Evolutionary conservation across 176 grass and related monocot genomes (phyloP), one percentile per base, ranked within the genome.

Genomic region (Aegilops umbellulata): DNA sequence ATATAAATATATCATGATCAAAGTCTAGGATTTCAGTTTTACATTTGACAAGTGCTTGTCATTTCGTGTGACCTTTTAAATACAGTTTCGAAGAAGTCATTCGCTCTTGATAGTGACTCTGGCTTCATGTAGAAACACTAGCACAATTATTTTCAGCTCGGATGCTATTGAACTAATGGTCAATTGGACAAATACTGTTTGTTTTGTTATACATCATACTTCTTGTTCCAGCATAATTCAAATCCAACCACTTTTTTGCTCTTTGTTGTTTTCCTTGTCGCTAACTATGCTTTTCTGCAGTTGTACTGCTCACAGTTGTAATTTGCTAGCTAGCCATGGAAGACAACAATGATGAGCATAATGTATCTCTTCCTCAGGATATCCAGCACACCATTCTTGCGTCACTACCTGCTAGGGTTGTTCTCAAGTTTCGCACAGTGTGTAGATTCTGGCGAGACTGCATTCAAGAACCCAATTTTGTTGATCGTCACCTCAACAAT

Each of bases 401-500:
- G 65, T 86, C 76, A 47, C 65, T 90, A 51, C 74, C 88, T 65
- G 88, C 84, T 78, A 86, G 74, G 73, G 80, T 32, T 34, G 80
- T 90, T 74, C 24, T 86, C 57, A 79, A 90, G 84, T 35, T 86
- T 65, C 20, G 79, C 14, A 16, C 73, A 12, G 84, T 86, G 10
- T 86, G 73, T 80, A 90, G 55, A 75, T 86, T 90, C 84, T 86
- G 88, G 88, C 80, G 74, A 57, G 84, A 90, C 65, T 79, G 65
- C 44, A 38, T 86, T 83, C 42, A 73, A 73, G 84, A 73, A 55
- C 79, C 73, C 78, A 73, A 66, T 79, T 90, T 90, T 51, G 58
- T 90, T 15, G 57, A 90, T 17, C 55, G 23, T 58, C 88, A 90
- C 60, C 89, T 90, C 57, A 46, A 57, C 10, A 87, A 31, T 79